Evolutionary conservation across 108 stramenopile genomes (phyloP).

Genomic region (Halocafeteria seosinensis): DNA sequence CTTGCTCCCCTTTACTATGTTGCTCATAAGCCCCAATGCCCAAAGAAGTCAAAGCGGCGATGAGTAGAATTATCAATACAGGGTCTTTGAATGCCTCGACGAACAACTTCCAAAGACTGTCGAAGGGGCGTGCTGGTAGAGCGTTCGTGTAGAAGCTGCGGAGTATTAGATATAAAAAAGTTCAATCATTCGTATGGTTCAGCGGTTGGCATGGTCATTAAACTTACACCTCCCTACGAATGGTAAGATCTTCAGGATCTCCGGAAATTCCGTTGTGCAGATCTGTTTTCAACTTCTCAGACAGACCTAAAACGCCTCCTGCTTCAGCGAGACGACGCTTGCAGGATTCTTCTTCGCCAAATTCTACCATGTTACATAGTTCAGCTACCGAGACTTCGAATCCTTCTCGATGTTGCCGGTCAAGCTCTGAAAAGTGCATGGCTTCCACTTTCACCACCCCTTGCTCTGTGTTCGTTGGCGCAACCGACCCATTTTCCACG

Average conservation of each 20-base stretch:
- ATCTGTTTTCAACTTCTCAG: neutral
- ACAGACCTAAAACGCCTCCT: neutral
- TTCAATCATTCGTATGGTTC: neutral
- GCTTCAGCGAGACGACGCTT: neutral
- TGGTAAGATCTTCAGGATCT: neutral
- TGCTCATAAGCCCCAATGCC: constrained; percentile 60
- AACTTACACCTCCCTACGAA: neutral
- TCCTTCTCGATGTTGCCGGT: neutral
- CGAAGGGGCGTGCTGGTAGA: neutral
- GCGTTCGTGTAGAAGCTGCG: neutral
- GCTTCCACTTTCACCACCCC: too few species aligned
- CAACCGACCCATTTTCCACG: too few species aligned
- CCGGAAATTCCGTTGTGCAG: neutral
- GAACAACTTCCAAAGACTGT: neutral
- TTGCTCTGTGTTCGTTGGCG: too few species aligned
- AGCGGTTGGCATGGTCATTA: neutral
- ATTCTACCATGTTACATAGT: neutral
- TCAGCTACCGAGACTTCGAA: neutral
- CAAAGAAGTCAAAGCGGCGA: constrained; percentile 46
- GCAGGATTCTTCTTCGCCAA: neutral
- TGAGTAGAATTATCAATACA: constrained; percentile 54
- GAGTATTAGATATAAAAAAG: neutral
- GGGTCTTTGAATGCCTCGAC: neutral
- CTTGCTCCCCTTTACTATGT: too few species aligned
- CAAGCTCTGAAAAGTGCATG: neutral